A percentile compares a stretch with the other conserved stretches of the same genome.
Evolutionary conservation across 371 early-diverging fungal species (phyloP).

Genomic region (Circinella umbellata): DNA sequence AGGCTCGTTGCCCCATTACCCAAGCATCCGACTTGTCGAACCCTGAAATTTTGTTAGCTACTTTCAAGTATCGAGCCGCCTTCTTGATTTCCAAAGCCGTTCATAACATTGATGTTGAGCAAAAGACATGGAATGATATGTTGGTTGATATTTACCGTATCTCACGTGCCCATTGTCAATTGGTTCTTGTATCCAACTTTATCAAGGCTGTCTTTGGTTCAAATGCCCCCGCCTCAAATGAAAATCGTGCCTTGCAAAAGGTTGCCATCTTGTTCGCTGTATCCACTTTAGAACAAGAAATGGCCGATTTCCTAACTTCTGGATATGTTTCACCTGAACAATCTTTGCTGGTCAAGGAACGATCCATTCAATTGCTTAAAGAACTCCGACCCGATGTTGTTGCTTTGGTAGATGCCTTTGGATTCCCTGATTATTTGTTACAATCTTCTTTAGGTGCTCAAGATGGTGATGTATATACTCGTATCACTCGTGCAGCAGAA

Average conservation of each 20-base stretch:
- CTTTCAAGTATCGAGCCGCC: conserved; percentile 47
- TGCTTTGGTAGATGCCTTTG: conserved; percentile 76
- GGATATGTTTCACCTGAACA: conserved; percentile 58
- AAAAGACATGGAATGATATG: conserved; percentile 53
- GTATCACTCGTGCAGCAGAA: conserved; percentile 68
- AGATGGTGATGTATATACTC: conserved; percentile 76
- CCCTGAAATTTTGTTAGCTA: conserved; percentile 37
- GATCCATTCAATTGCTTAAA: conserved; percentile 48
- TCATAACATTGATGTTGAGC: conserved; percentile 38
- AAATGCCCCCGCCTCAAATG: not conserved
- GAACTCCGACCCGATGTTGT: conserved; percentile 73
- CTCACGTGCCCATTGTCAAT: conserved; percentile 71
- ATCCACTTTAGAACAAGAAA: conserved; percentile 65
- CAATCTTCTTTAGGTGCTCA: conserved; percentile 76
- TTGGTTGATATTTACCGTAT: conserved; percentile 60
- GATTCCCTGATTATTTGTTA: conserved; percentile 68
- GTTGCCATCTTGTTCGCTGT: conserved; percentile 48
- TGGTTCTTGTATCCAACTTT: conserved; percentile 65
- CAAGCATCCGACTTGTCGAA: conserved; percentile 32
- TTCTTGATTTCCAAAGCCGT: conserved; percentile 45
- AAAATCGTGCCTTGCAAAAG: conserved; percentile 16
- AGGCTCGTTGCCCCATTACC: conserved; percentile 47
- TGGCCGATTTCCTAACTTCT: conserved; percentile 65
- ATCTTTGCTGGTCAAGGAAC: conserved; percentile 49
- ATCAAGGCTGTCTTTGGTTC: conserved; percentile 47